Evolutionary conservation across 1,284 basidiomycete species (phyloP).

Genomic region (Leucocoprinus gongylophorus): DNA sequence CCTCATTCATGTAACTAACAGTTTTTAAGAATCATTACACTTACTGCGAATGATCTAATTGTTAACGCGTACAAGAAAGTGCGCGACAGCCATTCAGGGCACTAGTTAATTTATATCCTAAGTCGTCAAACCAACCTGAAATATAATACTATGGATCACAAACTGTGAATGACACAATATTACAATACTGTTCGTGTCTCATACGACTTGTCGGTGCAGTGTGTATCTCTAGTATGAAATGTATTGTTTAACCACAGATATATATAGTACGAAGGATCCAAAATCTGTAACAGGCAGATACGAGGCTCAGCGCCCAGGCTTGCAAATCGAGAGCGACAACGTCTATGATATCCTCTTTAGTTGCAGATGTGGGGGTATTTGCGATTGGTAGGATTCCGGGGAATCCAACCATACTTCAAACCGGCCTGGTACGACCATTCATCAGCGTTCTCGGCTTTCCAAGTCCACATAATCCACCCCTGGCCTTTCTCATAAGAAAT

Average conservation of each 20-base stretch:
- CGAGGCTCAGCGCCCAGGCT: neutral
- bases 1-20: conserved; percentile 2
- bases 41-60: conserved; percentile 84
- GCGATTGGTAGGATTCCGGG: conserved; percentile 35
- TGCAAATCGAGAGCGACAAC: neutral
- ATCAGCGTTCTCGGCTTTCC: conserved; percentile 66
- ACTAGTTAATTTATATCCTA: neutral
- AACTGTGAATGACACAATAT: too few species aligned
- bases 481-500: conserved; percentile 55
- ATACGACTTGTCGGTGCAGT: too few species aligned
- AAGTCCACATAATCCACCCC: conserved; percentile 70
- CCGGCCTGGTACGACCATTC: conserved; percentile 77
- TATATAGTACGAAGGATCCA: too few species aligned
- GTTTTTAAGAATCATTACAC: conserved; percentile 62
- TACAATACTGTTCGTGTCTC: too few species aligned
- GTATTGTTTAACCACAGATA: too few species aligned
- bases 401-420: conserved; percentile 78
- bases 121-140: too few species aligned
- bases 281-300: too few species aligned
- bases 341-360: conserved; percentile 13
- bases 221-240: too few species aligned
- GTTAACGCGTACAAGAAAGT: conserved; percentile 61
- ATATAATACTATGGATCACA: too few species aligned
- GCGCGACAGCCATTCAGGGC: conserved; percentile 17
- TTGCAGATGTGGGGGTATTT: conserved; percentile 35